A percentile compares a stretch with the other conserved stretches of the same genome.
Evolutionary conservation across 83 land plant species (phyloP).

Genomic region (Thuja plicata): DNA sequence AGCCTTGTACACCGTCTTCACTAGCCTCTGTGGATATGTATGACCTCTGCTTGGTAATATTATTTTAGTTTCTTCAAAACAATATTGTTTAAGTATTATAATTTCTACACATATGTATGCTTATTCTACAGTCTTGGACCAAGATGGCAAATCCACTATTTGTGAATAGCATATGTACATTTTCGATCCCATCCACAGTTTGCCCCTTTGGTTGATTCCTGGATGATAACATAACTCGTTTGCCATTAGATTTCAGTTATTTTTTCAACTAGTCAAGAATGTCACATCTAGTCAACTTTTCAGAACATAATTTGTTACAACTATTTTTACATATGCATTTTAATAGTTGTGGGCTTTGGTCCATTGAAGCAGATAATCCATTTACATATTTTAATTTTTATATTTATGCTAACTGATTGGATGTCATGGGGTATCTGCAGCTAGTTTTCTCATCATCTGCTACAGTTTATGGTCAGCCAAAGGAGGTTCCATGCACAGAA

Average conservation of each 20-base stretch:
- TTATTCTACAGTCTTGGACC: not conserved
- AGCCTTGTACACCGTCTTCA: not conserved
- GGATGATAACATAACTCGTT: not conserved
- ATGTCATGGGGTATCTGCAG: conserved; percentile 31
- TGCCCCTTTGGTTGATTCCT: not conserved
- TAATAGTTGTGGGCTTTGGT: not conserved
- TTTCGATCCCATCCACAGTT: too few species aligned
- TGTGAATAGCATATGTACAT: not conserved
- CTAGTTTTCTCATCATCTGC: conserved; percentile 95
- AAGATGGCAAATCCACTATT: not conserved
- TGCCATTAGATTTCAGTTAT: not conserved
- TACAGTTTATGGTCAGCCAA: conserved; percentile 90
- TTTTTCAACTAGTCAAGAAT: not conserved
- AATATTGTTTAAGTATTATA: too few species aligned
- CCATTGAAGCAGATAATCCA: not conserved
- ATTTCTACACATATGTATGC: not conserved
- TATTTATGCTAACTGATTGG: not conserved
- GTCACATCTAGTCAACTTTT: not conserved
- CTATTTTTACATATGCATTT: not conserved
- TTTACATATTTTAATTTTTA: not conserved
- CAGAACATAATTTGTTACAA: not conserved
- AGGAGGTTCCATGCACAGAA: conserved; percentile 84
- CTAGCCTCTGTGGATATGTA: not conserved
- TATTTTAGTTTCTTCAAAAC: too few species aligned
- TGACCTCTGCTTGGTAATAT: not conserved